phyloP scores from a whole-genome alignment of 306 rosid species.

The Sesbania bispinosa region DNA sequence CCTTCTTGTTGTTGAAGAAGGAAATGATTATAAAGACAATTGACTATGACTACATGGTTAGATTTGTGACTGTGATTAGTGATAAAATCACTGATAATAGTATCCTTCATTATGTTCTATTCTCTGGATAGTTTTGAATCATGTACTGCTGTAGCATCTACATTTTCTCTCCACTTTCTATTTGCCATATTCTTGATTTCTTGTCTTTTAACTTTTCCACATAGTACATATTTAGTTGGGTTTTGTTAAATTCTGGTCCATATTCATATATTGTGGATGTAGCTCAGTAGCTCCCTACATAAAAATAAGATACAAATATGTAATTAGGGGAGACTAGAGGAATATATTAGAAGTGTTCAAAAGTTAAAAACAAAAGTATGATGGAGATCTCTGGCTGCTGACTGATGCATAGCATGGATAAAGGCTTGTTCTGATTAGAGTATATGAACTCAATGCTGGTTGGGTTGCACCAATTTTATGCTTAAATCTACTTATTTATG shows the following conservation, averaged over 20 bases:
- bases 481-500: constrained; percentile 5
- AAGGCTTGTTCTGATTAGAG: background rate
- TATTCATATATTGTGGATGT: background rate
- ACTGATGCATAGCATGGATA: background rate
- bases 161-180: background rate
- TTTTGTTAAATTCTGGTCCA: background rate
- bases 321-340: background rate
- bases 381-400: background rate
- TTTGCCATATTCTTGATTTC: background rate
- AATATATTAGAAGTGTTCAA: background rate
- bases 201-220: background rate
- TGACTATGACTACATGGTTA: background rate
- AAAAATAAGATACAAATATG: background rate
- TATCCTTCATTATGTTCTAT: background rate
- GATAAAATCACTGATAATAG: background rate
- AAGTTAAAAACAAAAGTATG: background rate
- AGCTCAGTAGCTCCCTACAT: background rate
- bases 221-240: background rate
- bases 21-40: background rate
- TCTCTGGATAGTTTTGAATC: background rate
- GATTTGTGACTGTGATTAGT: background rate
- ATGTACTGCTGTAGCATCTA: background rate
- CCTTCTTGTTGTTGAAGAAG: background rate
- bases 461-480: background rate
- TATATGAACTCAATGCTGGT: background rate